These are phyloP conservation scores for Nakazawaea anatomiae DNA, from an alignment of 805 yeast genomes.

Conservation along the genomic window DNA sequence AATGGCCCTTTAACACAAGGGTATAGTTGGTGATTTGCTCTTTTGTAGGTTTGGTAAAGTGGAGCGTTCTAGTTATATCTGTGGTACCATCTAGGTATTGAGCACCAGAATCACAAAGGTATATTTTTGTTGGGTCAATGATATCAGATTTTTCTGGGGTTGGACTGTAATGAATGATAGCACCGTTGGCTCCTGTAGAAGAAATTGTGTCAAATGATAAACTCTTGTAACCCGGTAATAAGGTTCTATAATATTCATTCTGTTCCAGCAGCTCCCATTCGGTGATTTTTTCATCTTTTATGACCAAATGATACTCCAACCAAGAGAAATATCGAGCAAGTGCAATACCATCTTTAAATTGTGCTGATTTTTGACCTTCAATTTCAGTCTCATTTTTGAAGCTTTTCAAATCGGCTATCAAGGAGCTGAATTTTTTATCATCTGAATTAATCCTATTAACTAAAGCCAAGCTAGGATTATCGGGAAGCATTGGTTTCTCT, in stretches of 20 bases:
- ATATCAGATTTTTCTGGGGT: constrained; percentile 47
- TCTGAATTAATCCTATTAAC: constrained; percentile 1
- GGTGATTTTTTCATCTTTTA: constrained; percentile 34
- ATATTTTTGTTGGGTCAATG: constrained; percentile 64
- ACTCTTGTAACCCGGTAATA: constrained; percentile 47
- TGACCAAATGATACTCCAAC: constrained; percentile 58
- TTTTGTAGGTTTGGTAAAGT: constrained; percentile 50
- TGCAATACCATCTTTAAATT: constrained; percentile 78
- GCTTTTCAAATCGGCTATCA: constrained; percentile 59
- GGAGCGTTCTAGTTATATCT: constrained; percentile 86
- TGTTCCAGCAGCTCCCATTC: constrained; percentile 56
- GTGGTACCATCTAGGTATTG: constrained; percentile 90
- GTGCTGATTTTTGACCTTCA: constrained; percentile 67
- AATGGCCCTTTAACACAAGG: constrained; percentile 84
- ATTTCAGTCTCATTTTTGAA: constrained; percentile 72
- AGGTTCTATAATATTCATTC: constrained; percentile 40
- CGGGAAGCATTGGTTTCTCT: constrained; percentile 7
- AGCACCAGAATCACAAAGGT: constrained; percentile 84
- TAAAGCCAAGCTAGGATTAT: constrained; percentile 7
- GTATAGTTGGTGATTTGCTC: constrained; percentile 71
- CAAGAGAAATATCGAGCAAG: constrained; percentile 72
- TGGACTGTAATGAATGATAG: constrained; percentile 74
- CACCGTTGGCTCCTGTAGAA: constrained; percentile 69
- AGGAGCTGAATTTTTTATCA: constrained; percentile 15
- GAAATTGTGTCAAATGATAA: constrained; percentile 74